Evolutionary conservation across 768 basidiomycete genomes (phyloP).

Genomic region (Hericium rajendrae): DNA sequence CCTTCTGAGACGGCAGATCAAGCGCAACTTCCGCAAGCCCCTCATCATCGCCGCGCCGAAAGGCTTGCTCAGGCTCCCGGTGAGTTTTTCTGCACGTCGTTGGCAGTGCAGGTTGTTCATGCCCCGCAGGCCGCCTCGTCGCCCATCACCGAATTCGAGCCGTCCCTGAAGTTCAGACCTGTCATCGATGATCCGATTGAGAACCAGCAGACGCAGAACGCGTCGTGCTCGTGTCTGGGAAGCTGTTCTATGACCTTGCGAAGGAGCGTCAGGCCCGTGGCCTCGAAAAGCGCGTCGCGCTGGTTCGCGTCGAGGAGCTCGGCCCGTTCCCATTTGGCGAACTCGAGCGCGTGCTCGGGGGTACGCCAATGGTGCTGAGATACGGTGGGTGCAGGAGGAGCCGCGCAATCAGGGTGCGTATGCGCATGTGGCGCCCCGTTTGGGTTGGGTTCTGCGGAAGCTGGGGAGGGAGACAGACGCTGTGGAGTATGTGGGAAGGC

Average conservation of each 20-base stretch:
- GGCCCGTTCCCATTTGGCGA: slow-evolving; percentile 75
- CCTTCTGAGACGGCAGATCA: slow-evolving; percentile 77
- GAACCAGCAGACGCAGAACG: slow-evolving; percentile 38
- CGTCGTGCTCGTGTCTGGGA: slow-evolving; percentile 71
- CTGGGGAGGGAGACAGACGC: slow-evolving; percentile 21
- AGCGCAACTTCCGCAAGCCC: slow-evolving; percentile 80
- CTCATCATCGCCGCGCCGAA: slow-evolving; percentile 81
- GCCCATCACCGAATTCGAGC: slow-evolving; percentile 46
- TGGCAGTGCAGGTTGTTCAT: neutral
- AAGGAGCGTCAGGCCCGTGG: slow-evolving; percentile 50
- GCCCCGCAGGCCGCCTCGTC: slow-evolving; percentile 61
- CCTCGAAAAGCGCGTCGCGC: slow-evolving; percentile 43
- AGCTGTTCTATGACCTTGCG: slow-evolving; percentile 80
- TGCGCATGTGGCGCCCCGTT: slow-evolving; percentile 50
- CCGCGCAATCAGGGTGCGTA: slow-evolving; percentile 82
- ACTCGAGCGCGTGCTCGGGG: slow-evolving; percentile 34
- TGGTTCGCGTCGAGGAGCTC: slow-evolving; percentile 79
- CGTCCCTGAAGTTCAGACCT: slow-evolving; percentile 55
- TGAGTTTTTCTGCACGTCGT: slow-evolving; percentile 25
- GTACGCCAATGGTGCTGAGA: slow-evolving; percentile 34
- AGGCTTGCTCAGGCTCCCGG: slow-evolving; percentile 66
- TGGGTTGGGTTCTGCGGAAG: slow-evolving; percentile 40
- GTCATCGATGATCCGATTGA: slow-evolving; percentile 47
- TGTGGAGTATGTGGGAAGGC: slow-evolving; percentile 56
- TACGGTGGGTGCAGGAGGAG: slow-evolving; percentile 79